These are phyloP conservation scores for Coemansia sp. DNA, from an alignment of 192 early-diverging fungal species.

Conservation along the genomic window DNA sequence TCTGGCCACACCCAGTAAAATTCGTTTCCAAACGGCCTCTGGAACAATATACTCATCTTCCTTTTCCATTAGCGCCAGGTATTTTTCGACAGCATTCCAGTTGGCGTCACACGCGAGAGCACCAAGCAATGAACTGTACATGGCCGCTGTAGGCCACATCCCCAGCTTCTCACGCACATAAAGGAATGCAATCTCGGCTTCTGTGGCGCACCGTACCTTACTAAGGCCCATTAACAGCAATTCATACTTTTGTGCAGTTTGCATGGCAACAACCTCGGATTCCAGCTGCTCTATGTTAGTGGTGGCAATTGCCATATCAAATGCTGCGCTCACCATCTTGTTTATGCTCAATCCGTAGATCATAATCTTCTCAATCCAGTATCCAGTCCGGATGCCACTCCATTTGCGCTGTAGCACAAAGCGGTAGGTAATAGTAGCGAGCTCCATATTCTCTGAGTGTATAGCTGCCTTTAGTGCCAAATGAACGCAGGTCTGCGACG, in stretches of 20 bases:
- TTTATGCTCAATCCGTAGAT: conserved; percentile 51
- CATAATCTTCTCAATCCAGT: conserved; percentile 46
- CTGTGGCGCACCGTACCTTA: conserved; percentile 17
- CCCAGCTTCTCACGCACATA: conserved; percentile 38
- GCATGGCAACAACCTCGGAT: conserved; percentile 20
- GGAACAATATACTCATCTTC: conserved; percentile 29
- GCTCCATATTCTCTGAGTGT: conserved; percentile 15
- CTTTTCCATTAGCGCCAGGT: conserved; percentile 23
- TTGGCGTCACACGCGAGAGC: conserved; percentile 19
- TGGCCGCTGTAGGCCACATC: conserved; percentile 28
- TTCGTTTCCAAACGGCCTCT: conserved; percentile 27
- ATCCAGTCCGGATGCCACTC: conserved; percentile 21
- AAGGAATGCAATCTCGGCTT: conserved; percentile 23
- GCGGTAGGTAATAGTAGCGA: conserved; percentile 35
- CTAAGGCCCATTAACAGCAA: conserved; percentile 40
- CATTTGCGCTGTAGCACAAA: conserved; percentile 25
- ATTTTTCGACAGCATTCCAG: conserved; percentile 23
- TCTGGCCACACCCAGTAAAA: conserved; percentile 33
- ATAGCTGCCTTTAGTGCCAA: conserved; percentile 39
- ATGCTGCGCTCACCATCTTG: conserved; percentile 23
- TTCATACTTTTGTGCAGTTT: conserved; percentile 41
- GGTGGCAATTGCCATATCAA: conserved; percentile 36
- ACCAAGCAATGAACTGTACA: conserved; percentile 44
- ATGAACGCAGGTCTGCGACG: conserved; percentile 38
- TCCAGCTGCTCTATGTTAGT: conserved; percentile 1